phyloP scores from a whole-genome alignment of 2,329 filamentous ascomycete species.

The Immersiporthe knoxdaviesiana region DNA sequence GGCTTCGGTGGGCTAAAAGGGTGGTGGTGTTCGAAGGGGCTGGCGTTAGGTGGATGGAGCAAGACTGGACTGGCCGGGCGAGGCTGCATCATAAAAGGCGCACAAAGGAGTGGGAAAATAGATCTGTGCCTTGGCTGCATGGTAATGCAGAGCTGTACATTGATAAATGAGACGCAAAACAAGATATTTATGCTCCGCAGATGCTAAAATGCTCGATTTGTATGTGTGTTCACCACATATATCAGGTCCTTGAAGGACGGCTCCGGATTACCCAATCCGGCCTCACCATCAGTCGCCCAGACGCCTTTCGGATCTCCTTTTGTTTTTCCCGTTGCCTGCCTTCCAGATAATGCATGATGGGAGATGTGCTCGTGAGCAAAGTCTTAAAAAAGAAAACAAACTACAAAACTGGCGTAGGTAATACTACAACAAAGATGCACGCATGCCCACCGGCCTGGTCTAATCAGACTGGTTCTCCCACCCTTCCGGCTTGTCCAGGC shows the following conservation, averaged over 20 bases:
- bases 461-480: constrained; percentile 73
- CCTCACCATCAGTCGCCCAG: constrained; percentile 18
- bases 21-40: background rate
- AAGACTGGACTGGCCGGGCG: background rate
- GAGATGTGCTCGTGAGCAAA: constrained; percentile 9
- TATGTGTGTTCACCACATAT: background rate
- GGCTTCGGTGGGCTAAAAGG: constrained; percentile 55
- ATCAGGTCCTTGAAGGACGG: constrained; percentile 18
- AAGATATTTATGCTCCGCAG: background rate
- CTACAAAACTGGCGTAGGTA: constrained; percentile 13
- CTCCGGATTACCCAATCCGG: constrained; percentile 19
- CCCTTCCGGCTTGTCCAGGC: constrained; percentile 79
- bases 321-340: constrained; percentile 7
- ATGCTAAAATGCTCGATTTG: background rate
- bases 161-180: background rate
- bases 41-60: background rate
- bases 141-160: constrained; percentile 3
- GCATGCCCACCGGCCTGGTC: background rate
- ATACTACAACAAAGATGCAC: constrained; percentile 13
- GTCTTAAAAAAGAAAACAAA: background rate
- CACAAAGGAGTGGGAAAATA: background rate
- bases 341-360: constrained; percentile 18
- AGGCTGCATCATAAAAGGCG: constrained; percentile 1
- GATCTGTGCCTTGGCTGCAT: background rate
- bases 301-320: constrained; percentile 25